phyloP scores from a whole-genome alignment of 2,329 filamentous ascomycete species.

The Helotiales sp. region DNA sequence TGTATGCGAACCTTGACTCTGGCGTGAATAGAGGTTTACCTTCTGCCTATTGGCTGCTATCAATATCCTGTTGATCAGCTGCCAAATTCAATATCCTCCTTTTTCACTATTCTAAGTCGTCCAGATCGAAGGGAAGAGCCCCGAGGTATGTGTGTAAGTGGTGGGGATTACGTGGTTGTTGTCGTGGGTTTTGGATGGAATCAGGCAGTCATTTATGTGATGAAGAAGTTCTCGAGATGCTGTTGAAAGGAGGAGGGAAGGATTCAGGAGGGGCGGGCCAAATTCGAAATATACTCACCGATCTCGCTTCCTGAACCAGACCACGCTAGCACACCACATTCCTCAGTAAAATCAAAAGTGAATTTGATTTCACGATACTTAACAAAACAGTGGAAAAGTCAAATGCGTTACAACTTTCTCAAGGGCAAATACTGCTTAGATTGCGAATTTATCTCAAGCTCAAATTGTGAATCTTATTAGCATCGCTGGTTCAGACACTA shows the following conservation, averaged over 20 bases:
- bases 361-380: not conserved
- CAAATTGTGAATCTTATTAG: too few species aligned
- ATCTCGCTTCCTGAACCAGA: not conserved
- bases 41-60: not conserved
- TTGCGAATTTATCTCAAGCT: too few species aligned
- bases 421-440: too few species aligned
- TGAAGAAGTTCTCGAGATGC: not conserved
- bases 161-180: not conserved
- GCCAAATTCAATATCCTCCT: not conserved
- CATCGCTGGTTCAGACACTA: too few species aligned
- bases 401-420: too few species aligned
- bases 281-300: not conserved
- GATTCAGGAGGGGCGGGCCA: not conserved
- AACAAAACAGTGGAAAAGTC: not conserved
- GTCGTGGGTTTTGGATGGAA: not conserved
- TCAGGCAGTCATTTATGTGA: not conserved
- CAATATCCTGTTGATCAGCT: not conserved
- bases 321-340: not conserved
- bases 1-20: not conserved
- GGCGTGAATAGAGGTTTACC: not conserved
- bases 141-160: not conserved
- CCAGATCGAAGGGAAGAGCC: not conserved
- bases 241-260: too few species aligned
- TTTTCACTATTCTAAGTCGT: not conserved
- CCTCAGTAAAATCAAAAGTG: not conserved